These are phyloP conservation scores for Trametes punicea DNA, from an alignment of 768 basidiomycete species.

Conservation along the genomic window DNA sequence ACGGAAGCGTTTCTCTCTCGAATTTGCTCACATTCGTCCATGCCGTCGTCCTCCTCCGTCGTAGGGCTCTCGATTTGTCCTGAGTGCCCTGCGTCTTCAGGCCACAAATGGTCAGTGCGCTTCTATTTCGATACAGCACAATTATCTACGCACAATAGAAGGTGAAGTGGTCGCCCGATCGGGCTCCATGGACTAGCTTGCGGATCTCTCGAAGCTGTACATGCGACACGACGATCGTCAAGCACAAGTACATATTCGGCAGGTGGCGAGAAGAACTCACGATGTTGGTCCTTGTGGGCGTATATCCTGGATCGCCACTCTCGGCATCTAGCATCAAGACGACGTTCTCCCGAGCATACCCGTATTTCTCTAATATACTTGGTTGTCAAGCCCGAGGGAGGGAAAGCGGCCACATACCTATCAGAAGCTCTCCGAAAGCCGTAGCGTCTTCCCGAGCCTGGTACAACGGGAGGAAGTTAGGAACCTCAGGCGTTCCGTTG, in stretches of 20 bases:
- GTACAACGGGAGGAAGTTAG: not conserved
- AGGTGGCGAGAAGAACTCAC: not conserved
- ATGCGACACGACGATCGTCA: not conserved
- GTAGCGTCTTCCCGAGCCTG: constrained; percentile 17
- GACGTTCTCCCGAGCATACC: constrained; percentile 16
- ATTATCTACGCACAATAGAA: constrained; percentile 17
- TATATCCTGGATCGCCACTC: not conserved
- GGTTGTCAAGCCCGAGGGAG: too few species aligned
- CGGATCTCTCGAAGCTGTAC: constrained; percentile 11
- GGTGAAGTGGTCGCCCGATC: constrained; percentile 10
- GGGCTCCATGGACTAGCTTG: constrained; percentile 13
- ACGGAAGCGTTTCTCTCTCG: not conserved
- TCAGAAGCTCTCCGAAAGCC: constrained; percentile 15
- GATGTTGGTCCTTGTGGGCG: constrained; percentile 20
- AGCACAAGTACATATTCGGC: not conserved
- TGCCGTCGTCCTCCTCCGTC: constrained; percentile 23
- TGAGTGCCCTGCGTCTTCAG: constrained; percentile 25
- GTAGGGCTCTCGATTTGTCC: constrained; percentile 18
- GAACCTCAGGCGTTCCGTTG: not conserved
- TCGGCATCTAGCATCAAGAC: constrained; percentile 18
- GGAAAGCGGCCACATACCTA: constrained; percentile 1
- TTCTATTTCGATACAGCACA: not conserved
- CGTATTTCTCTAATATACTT: constrained; percentile 11
- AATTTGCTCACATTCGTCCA: constrained; percentile 24
- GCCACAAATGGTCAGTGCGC: not conserved